Conservation (phyloP, 2,329 filamentous ascomycete species). For the Geosmithia morbida region DNA sequence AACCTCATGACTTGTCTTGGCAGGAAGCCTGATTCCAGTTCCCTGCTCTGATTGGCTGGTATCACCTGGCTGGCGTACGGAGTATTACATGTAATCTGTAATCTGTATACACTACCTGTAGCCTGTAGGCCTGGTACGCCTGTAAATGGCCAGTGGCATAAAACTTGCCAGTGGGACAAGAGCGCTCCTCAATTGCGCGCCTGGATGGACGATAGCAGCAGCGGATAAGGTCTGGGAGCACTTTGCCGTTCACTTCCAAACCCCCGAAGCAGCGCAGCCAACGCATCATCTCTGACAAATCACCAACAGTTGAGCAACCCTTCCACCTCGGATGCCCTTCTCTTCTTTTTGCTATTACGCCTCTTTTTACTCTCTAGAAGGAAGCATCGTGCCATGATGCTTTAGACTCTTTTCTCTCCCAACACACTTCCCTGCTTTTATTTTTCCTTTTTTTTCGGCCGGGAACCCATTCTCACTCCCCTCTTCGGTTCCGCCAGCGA, state of each 20-base stretch:
- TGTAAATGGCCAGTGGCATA: no score
- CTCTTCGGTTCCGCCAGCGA: no score
- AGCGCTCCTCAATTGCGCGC: constrained; percentile 1
- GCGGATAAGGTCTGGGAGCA: constrained; percentile 3
- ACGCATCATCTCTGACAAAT: not conserved
- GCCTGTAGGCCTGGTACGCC: no score
- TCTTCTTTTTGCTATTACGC: not conserved
- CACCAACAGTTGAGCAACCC: not conserved
- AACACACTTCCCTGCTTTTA: not conserved
- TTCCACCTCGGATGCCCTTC: not conserved
- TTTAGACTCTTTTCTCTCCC: not conserved
- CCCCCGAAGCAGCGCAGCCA: not conserved
- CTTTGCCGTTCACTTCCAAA: not conserved
- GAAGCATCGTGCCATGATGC: not conserved
- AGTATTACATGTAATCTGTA: no score
- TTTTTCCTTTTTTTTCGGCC: not conserved
- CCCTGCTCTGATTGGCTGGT: not conserved
- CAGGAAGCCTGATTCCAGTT: not conserved
- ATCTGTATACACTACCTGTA: no score
- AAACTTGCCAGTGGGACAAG: no score
- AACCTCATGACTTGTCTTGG: no score
- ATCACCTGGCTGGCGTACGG: not conserved
- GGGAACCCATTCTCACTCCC: not conserved
- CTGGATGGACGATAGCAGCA: constrained; percentile 1
- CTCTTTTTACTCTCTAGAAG: not conserved